Conservation (phyloP, 257 asterid genomes). For the Vinca minor region DNA sequence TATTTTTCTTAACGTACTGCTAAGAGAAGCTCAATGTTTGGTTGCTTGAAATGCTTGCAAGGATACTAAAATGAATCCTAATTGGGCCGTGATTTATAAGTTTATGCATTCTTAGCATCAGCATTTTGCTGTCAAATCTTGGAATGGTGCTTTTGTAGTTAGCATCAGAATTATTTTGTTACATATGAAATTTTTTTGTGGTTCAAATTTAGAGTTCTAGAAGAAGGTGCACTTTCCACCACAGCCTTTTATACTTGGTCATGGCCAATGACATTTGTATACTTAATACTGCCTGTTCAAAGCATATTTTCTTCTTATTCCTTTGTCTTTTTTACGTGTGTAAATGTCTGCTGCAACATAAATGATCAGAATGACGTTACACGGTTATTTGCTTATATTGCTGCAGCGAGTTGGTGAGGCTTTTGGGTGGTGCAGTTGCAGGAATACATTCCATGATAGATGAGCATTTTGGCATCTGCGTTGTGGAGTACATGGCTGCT, state of each 20-base stretch:
- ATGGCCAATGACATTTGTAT: too few species aligned
- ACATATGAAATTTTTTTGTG: background rate
- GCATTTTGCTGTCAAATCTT: background rate
- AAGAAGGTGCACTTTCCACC: background rate
- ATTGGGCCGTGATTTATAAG: background rate
- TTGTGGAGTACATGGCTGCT: conserved; percentile 93
- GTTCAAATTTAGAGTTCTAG: background rate
- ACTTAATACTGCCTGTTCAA: background rate
- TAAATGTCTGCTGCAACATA: background rate
- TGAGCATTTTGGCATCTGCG: conserved; percentile 93
- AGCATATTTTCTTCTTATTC: background rate
- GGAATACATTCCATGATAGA: conserved; percentile 95
- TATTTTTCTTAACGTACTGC: too few species aligned
- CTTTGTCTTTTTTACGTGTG: background rate
- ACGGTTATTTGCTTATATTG: background rate
- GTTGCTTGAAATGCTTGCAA: background rate
- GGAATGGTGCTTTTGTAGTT: background rate
- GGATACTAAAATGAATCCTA: background rate
- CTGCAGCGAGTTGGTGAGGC: conserved; percentile 71
- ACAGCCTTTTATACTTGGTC: background rate
- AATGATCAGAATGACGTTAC: background rate
- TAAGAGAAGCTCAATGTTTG: background rate
- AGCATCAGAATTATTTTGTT: background rate
- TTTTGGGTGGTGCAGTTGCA: conserved; percentile 71
- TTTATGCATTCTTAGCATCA: background rate